Percentiles rank a stretch among this genome's conserved stretches.
Conservation (phyloP, 208 protist genomes). For the Acanthamoeba culbertsoni region DNA sequence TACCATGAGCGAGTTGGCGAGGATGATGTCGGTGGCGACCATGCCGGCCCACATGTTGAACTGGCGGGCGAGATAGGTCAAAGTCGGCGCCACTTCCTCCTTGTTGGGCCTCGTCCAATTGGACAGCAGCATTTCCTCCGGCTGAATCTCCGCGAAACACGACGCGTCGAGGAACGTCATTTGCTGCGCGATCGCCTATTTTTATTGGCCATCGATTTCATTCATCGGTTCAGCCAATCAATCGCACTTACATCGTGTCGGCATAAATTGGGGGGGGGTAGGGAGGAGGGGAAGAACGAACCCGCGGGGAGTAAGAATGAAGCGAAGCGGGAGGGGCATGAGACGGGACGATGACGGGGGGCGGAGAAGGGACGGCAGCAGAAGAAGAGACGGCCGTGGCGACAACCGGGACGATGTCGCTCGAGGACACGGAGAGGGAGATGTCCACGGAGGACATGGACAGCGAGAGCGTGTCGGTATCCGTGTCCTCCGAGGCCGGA, state of each 20-base stretch:
- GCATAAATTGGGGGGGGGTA: too few relatives aligned
- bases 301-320: not conserved
- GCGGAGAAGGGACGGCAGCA: not conserved
- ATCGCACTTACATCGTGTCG: too few relatives aligned
- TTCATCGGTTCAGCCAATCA: too few relatives aligned
- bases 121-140: conserved; percentile 16
- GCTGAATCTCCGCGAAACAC: not conserved
- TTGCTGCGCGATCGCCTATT: not conserved
- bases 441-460: not conserved
- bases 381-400: not conserved
- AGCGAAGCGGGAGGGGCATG: too few relatives aligned
- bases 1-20: conserved; percentile 30
- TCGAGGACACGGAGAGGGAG: not conserved
- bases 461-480: too few relatives aligned
- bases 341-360: not conserved
- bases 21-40: conserved; percentile 32
- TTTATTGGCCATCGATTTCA: too few relatives aligned
- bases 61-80: not conserved
- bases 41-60: conserved; percentile 41
- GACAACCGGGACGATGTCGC: not conserved
- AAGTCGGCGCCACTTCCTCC: conserved; percentile 17
- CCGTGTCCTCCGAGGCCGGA: too few relatives aligned
- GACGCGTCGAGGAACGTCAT: not conserved
- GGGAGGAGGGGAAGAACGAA: not conserved
- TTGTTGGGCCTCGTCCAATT: conserved; percentile 20